A percentile compares a stretch with the other conserved stretches of the same genome.
These are phyloP conservation scores for Heterobasidion parviporum DNA, from an alignment of 1,284 basidiomycete species.

Conservation along the genomic window DNA sequence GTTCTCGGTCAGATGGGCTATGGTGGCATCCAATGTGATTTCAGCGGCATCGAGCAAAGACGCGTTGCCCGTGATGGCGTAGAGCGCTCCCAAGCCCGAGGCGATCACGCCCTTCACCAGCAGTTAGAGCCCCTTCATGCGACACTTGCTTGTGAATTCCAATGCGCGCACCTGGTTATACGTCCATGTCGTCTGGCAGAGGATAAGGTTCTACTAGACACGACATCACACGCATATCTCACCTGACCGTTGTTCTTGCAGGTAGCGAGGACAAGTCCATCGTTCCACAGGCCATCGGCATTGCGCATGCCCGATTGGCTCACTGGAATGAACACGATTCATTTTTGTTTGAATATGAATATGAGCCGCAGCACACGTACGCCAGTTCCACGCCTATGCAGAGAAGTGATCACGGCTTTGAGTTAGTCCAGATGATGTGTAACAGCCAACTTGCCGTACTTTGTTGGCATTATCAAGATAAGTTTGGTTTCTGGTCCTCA, in stretches of 20 bases:
- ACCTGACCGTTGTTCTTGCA: slow-evolving; percentile 42
- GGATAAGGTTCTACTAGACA: not conserved
- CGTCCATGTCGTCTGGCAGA: slow-evolving; percentile 39
- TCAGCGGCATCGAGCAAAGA: slow-evolving; percentile 38
- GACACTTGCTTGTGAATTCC: not conserved
- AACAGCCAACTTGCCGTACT: slow-evolving; percentile 15
- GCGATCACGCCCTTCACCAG: slow-evolving; percentile 37
- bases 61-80: slow-evolving; percentile 28
- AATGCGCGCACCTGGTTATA: slow-evolving; percentile 38
- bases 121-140: not conserved
- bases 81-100: slow-evolving; percentile 39
- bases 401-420: not conserved
- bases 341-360: not conserved
- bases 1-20: slow-evolving; percentile 27
- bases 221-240: not conserved
- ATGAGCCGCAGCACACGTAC: slow-evolving; percentile 22
- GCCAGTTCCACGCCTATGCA: slow-evolving; percentile 34
- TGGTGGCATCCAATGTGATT: slow-evolving; percentile 43
- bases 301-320: slow-evolving; percentile 40
- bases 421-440: not conserved
- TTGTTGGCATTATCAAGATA: slow-evolving; percentile 40
- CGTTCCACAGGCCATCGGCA: slow-evolving; percentile 39
- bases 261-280: slow-evolving; percentile 30
- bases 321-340: slow-evolving; percentile 21
- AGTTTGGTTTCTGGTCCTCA: slow-evolving; percentile 25